Evolutionary conservation across 306 rosid species (phyloP), one percentile per base, ranked within the genome.

Genomic region (Urtica urens): DNA sequence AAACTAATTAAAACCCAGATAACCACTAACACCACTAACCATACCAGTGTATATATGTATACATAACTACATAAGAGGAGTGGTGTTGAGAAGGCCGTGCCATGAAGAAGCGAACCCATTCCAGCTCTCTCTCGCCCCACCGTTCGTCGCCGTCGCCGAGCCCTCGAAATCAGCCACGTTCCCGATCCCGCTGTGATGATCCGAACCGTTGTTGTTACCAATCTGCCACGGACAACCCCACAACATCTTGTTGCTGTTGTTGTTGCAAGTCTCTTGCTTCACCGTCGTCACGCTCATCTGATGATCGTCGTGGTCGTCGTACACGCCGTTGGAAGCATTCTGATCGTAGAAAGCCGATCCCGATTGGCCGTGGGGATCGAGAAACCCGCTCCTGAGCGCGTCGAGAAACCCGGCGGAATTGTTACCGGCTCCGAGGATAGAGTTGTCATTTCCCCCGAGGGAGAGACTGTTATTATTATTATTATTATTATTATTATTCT

Each of bases 181-280:
- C 18, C 77, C 75, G 34, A 13, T 44, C 23, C 38, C 31, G 17
- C 30, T 23, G 3, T 49, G 53, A 28, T 64, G 46, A 25, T 84
- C 84, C 3, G 75, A 75, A 54, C 62, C 30, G 19, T 73, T 82
- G n/a, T n/a, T n/a, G n/a, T n/a, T n/a, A n/a, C n/a, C n/a, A 28
- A 69, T 30, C 54, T 85, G 95, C 95, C 95, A 81, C 8, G 95
- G 99, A 34, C 76, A 72, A 18, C 94, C 99, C 85, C 82, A 90
- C 72, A 82, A 67, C 5, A 75, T 76, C 66, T 42, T 84, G 30
- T 38, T 84, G 30, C 34, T 74, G 6, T 50, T 61, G 0, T 43
- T 77, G 67, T 67, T 70, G 60, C 77, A 34, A 13, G 62, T 21
- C 41, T 90, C 94, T 71, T 90, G 94, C 79, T 90, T 90, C 79